Percentiles rank a stretch among this genome's conserved stretches.
phyloP scores from a whole-genome alignment of 2,329 filamentous ascomycete genomes.

The Alternaria alternata region DNA sequence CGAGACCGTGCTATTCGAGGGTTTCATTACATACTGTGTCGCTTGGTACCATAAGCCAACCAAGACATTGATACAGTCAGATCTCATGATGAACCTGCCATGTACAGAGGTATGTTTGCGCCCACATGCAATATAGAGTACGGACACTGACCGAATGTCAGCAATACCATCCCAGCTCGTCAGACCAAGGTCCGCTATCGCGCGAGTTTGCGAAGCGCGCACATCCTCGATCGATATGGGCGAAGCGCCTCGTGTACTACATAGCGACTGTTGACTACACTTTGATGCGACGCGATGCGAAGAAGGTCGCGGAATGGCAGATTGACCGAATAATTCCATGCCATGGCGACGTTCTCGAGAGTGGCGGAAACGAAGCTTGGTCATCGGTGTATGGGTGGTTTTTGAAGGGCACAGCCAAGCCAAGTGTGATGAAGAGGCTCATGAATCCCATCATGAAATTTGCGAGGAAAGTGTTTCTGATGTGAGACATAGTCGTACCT shows the following conservation, averaged over 20 bases:
- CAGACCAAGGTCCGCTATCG: constrained; percentile 11
- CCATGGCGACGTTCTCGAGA: constrained; percentile 22
- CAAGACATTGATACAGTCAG: constrained; percentile 21
- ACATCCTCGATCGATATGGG: constrained; percentile 24
- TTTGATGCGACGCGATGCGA: constrained; percentile 24
- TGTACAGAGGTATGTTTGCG: constrained; percentile 19
- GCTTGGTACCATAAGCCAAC: constrained; percentile 27
- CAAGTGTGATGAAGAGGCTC: neutral
- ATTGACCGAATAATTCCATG: constrained; percentile 24
- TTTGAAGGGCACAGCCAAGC: constrained; percentile 1
- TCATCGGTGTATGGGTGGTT: constrained; percentile 22
- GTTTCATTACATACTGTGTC: constrained; percentile 25
- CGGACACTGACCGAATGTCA: neutral
- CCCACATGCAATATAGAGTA: accelerated
- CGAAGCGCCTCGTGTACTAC: constrained; percentile 21
- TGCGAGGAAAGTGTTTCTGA: constrained; percentile 21
- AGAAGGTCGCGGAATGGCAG: constrained; percentile 23
- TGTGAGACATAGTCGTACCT: neutral
- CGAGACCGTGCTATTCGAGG: constrained; percentile 26
- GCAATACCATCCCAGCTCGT: constrained; percentile 26
- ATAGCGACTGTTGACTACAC: constrained; percentile 21
- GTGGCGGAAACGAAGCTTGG: constrained; percentile 15
- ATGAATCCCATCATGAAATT: constrained; percentile 15
- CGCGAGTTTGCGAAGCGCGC: constrained; percentile 23
- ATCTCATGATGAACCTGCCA: constrained; percentile 28